A percentile compares a stretch with the other conserved stretches of the same genome.
phyloP scores from a whole-genome alignment of 257 asterid species.

The Avicennia marina region DNA sequence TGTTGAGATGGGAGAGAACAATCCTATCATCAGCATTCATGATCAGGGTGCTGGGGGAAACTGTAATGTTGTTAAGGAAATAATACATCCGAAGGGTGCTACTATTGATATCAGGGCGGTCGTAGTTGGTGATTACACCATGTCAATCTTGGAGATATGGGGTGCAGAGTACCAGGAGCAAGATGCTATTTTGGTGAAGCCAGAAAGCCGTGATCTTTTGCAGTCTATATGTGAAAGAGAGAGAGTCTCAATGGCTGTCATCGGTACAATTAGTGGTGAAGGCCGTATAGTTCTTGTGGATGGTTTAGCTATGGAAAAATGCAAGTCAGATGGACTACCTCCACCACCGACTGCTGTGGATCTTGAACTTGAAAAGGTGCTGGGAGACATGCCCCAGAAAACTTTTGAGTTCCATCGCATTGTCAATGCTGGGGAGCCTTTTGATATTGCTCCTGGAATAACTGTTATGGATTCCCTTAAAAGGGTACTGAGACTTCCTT shows the following conservation, averaged over 20 bases:
- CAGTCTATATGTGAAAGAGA: conserved; percentile 78
- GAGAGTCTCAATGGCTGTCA: conserved; percentile 87
- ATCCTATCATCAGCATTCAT: conserved; percentile 86
- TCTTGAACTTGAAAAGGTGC: conserved; percentile 95
- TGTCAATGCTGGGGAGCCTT: conserved; percentile 50
- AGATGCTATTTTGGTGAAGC: conserved; percentile 90
- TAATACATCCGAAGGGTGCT: conserved; percentile 82
- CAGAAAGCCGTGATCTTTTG: conserved; percentile 62
- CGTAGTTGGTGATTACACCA: conserved; percentile 85
- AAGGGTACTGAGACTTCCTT: conserved; percentile 82
- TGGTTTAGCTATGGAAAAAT: conserved; percentile 45
- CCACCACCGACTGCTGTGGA: conserved; percentile 86
- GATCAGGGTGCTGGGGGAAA: conserved; percentile 96
- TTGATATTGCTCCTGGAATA: conserved; percentile 76
- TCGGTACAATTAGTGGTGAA: conserved; percentile 80
- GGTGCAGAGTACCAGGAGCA: conserved; percentile 99
- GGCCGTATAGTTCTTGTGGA: conserved; percentile 70
- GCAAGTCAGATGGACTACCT: conserved; percentile 51
- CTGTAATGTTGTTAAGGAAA: conserved; percentile 70
- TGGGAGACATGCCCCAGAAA: conserved; percentile 96
- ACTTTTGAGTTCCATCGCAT: conserved; percentile 69
- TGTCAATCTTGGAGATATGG: conserved; percentile 96
- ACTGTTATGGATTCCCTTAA: conserved; percentile 64
- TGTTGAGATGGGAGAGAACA: conserved; percentile 79
- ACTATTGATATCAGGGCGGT: conserved; percentile 83